A percentile compares a stretch with the other conserved stretches of the same genome.
These are phyloP conservation scores for Alternaria triticina DNA, from an alignment of 2,329 filamentous ascomycete species.

Conservation along the genomic window DNA sequence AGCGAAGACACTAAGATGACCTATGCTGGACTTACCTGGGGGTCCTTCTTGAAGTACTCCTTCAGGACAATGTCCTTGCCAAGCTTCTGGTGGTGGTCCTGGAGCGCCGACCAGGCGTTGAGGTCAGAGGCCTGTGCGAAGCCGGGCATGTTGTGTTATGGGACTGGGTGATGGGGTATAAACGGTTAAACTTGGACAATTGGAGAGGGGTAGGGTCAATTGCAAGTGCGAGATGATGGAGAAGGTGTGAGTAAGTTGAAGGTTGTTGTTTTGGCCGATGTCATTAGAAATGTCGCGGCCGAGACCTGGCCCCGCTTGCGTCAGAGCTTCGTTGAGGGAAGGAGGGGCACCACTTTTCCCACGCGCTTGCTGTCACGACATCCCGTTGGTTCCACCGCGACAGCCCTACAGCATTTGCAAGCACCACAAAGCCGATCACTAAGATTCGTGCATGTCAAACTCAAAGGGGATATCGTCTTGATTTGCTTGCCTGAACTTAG, in stretches of 20 bases:
- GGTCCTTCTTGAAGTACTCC: slow-evolving; percentile 88
- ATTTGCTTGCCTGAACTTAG: slow-evolving; percentile 41
- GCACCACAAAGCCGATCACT: slow-evolving; percentile 34
- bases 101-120: slow-evolving; percentile 86
- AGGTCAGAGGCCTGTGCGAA: slow-evolving; percentile 88
- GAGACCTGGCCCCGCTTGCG: slow-evolving; percentile 30
- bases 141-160: slow-evolving; percentile 56
- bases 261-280: slow-evolving; percentile 14
- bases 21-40: slow-evolving; percentile 46
- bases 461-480: slow-evolving; percentile 41
- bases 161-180: slow-evolving; percentile 27
- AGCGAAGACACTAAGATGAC: slow-evolving; percentile 1
- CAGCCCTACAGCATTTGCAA: not conserved
- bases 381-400: slow-evolving; percentile 32
- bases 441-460: slow-evolving; percentile 19
- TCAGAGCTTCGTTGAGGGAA: slow-evolving; percentile 27
- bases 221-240: slow-evolving; percentile 18
- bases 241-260: slow-evolving; percentile 17
- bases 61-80: slow-evolving; percentile 92
- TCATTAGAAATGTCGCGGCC: slow-evolving; percentile 22
- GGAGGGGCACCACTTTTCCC: slow-evolving; percentile 22
- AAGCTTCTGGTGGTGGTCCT: slow-evolving; percentile 84
- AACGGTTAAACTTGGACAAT: slow-evolving; percentile 11
- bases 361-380: slow-evolving; percentile 17
- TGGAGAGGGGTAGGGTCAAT: slow-evolving; percentile 15